phyloP scores from a whole-genome alignment of 345 rosid species.

The Carallia brachiata region DNA sequence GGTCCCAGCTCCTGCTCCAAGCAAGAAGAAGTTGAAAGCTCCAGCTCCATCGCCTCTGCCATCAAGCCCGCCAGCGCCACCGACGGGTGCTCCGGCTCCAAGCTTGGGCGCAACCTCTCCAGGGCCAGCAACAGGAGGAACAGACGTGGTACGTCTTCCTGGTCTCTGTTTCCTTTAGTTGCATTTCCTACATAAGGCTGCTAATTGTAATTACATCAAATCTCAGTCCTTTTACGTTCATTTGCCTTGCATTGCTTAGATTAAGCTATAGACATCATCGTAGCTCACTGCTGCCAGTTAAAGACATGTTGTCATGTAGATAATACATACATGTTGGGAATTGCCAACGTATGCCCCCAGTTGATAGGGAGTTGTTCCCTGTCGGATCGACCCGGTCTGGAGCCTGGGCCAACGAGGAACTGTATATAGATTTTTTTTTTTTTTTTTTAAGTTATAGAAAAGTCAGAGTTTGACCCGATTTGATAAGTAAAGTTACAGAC shows the following conservation, averaged over 20 bases:
- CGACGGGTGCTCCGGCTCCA: conserved; percentile 53
- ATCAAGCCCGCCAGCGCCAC: conserved; percentile 51
- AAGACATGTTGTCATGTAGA: conserved; percentile 4
- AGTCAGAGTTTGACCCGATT: neutral
- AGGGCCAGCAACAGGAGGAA: conserved; percentile 38
- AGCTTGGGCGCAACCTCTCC: conserved; percentile 40
- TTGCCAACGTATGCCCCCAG: neutral
- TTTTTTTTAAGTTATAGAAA: too few relatives aligned
- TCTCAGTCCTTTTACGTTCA: too few relatives aligned
- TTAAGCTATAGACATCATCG: neutral
- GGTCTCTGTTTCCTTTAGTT: neutral
- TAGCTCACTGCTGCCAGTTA: neutral
- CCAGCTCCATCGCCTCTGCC: conserved; percentile 47
- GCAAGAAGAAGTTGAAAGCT: conserved; percentile 38
- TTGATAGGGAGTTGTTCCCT: neutral
- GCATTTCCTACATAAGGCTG: too few relatives aligned
- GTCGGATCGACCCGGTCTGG: neutral
- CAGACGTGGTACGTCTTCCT: conserved; percentile 29
- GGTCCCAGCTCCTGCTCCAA: conserved; percentile 55
- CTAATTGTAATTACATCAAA: too few relatives aligned
- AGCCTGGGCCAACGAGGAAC: neutral
- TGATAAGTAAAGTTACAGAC: neutral
- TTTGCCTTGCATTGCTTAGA: too few relatives aligned
- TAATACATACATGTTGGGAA: neutral
- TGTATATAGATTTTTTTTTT: neutral